Base-by-base conservation (phyloP, 495 filamentous ascomycete genomes). In the Penicillium chermesinum region DNA sequence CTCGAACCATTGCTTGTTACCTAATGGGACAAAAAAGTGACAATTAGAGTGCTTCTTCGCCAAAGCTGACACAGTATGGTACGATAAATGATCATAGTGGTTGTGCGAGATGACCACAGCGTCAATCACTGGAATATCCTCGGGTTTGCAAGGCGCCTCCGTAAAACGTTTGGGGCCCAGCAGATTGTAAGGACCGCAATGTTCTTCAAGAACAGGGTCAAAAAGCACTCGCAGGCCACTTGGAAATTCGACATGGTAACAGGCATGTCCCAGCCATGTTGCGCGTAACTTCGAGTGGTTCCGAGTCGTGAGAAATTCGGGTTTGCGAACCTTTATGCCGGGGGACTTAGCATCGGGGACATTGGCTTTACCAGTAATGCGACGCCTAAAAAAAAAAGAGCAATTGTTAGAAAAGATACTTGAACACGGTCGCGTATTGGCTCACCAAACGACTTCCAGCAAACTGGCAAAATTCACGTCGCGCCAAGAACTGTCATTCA, bases 201-300 rank as follows among this genome's bases (percentile, higher is more conserved):
- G 84, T 45, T 86, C 79, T 52, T 90, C 88, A 49, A 98, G 96
- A 13, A 98, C 91, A 1, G 93, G 93, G 63, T 98, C 93, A 63
- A 96, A 96, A 9, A 98, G 78, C 2, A 95, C 89, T 33, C 91
- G 83, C 16, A 98, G 71, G 1, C 93, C 93, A 44, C 76, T 69
- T 13, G 93, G 91, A 57, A 95, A 96, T 62, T 96, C 93, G 44
- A 95, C 84, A 60, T 87, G 88, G 65, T 89, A 96, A 69, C 89
- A 96, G 1, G 93, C 90, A 67, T 98, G 93, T 8, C 93, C 93
- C 3, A 98, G 80, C 93, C 93, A 98, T 25, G 93, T 98, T 33
- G 91, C 90, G 15, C 91, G 84, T 7, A 98, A 80, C 10, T 67
- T 73, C 34, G 60, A 55, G 3, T 83, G 80, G 18, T 65, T 64